Percentiles rank a stretch among this genome's conserved stretches.
Evolutionary conservation across 1,139 yeast species (phyloP).

Genomic region (Lodderomyces metapsilosis): DNA sequence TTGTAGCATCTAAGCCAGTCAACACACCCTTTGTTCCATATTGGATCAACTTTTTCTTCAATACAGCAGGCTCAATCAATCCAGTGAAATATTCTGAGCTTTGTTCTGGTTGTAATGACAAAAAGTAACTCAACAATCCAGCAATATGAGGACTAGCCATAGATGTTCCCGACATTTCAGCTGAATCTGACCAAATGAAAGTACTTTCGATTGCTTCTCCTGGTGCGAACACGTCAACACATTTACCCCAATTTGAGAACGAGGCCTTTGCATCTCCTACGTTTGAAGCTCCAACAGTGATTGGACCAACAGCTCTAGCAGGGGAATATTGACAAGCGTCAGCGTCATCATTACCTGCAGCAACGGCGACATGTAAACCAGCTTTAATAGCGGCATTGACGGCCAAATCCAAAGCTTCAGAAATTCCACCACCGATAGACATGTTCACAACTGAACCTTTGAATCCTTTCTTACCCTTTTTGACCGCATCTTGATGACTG

Average conservation of each 20-base stretch:
- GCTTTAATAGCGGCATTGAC: conserved; percentile 43
- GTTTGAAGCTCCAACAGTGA: conserved; percentile 45
- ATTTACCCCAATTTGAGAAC: conserved; percentile 44
- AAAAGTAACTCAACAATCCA: conserved; percentile 40
- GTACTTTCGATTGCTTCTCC: conserved; percentile 43
- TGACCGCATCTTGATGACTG: conserved; percentile 32
- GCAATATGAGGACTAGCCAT: conserved; percentile 48
- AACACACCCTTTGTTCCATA: conserved; percentile 37
- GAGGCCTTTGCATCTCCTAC: conserved; percentile 36
- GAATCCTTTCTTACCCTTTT: conserved; percentile 33
- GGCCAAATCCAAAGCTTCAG: conserved; percentile 42
- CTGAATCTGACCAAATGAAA: conserved; percentile 35
- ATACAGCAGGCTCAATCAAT: conserved; percentile 33
- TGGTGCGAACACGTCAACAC: conserved; percentile 48
- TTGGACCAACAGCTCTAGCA: conserved; percentile 41
- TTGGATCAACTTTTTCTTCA: conserved; percentile 37
- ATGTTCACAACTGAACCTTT: conserved; percentile 46
- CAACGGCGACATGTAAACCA: conserved; percentile 44
- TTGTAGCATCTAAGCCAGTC: conserved; percentile 62
- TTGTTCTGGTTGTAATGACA: conserved; percentile 40
- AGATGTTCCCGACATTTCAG: conserved; percentile 43
- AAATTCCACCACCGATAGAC: conserved; percentile 45
- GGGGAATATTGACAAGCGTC: conserved; percentile 47
- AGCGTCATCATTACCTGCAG: conserved; percentile 46
- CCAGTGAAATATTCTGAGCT: conserved; percentile 50